Evolutionary conservation across 2,329 filamentous ascomycete genomes (phyloP), one percentile per base, ranked within the genome.

Genomic region (Stenocarpella maydis): DNA sequence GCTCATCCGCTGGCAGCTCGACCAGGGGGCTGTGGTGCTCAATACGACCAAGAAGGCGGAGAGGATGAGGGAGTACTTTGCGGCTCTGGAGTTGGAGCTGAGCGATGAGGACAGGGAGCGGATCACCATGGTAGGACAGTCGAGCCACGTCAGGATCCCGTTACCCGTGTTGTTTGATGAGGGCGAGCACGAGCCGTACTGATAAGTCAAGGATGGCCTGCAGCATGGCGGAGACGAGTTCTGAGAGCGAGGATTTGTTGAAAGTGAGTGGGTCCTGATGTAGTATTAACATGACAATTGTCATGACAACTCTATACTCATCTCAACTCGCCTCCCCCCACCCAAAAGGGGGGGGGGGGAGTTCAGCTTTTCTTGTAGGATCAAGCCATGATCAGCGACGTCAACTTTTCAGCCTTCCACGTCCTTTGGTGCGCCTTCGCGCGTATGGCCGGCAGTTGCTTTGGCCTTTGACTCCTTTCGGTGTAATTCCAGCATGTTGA

Each of bases 51-150:
- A 68, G 17, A 79, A 78, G 63, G 73, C 75, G 39, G 77, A 77
- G 71, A 73, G 78, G 24, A 74, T 79, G 52, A 76, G 76, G 55
- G 79, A 79, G 69, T 77, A 76, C 50, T 65, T 78, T n/a, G 67
- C 72, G 3, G 73, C 77, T 9, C 71, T 75, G 43, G 73, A 72
- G 5, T 76, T 78, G 21, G 73, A 75, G 73, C 72, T 81, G 21
- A 76, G 72, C 1, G 70, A 73, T 4, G 76, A 76, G 64, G 79
- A 79, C 58, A 65, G 79, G 15, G 70, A 77, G 68, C 74, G 73
- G 65, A 77, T 80, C n/a, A 68, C 65, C 26, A 37, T 9, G 26
- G 24, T 52, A 9, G 65, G 65, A 3, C 65, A 68, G 54, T 15
- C 34, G n/a, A 49, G 19, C 8, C 54, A 68, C 14, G 37, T 64